These are phyloP conservation scores for Paratinospora sagittata DNA, from an alignment of 164 flowering plant genomes.

Conservation along the genomic window DNA sequence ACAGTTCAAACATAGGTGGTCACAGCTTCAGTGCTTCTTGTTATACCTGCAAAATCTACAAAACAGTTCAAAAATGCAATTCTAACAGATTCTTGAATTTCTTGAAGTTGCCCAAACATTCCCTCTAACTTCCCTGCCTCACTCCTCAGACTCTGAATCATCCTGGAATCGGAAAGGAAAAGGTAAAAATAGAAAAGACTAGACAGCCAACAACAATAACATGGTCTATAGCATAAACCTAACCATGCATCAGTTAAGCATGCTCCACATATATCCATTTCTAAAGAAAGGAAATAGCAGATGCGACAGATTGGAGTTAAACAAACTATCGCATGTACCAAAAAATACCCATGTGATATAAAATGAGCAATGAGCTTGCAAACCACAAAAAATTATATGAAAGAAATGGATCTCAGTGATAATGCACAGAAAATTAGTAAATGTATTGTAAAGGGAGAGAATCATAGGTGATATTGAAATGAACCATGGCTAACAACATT, in stretches of 20 bases:
- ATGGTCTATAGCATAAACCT: neutral
- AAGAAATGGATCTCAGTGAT: neutral
- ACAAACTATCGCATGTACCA: neutral
- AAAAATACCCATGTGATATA: neutral
- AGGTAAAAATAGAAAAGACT: neutral
- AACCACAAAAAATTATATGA: neutral
- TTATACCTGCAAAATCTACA: conserved; percentile 87
- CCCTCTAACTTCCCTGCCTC: conserved; percentile 74
- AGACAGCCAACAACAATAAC: neutral
- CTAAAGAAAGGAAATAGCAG: neutral
- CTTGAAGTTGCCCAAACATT: conserved; percentile 64
- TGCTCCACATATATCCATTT: neutral
- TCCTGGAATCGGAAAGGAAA: conserved; percentile 36
- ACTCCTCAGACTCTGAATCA: conserved; percentile 57
- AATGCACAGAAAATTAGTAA: neutral
- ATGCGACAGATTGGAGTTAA: neutral
- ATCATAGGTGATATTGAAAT: neutral
- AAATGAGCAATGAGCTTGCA: neutral
- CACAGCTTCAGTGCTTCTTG: neutral
- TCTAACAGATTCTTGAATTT: conserved; percentile 82
- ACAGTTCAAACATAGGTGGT: neutral
- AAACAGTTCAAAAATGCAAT: conserved; percentile 85
- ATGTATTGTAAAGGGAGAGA: neutral
- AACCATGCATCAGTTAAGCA: neutral
- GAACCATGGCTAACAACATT: neutral